Base-by-base conservation (phyloP, 306 rosid species). In the Canavalia gladiata region DNA sequence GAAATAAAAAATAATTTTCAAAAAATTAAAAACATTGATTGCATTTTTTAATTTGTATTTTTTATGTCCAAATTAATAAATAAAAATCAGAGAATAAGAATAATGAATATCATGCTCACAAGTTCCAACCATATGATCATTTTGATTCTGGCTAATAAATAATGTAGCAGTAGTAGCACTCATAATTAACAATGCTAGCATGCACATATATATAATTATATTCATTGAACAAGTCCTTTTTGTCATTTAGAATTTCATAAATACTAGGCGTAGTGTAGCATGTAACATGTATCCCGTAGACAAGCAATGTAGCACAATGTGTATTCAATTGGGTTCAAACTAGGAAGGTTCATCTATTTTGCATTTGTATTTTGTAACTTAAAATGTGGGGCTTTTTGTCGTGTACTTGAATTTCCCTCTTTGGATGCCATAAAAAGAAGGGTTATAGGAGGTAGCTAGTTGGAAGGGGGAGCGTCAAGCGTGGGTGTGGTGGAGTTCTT, bases 391-490 rank as follows among this genome's bases (percentile, higher is more conserved):
- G 62, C 68, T 35, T 79, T 66, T 80, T 46, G 45, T 25, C 10
- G 43, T 12, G 42, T 75, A 68, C 50, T 56, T 76, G 68, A 37
- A 58, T 65, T 81, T 57, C 4, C 2, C n/a, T 81, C 95, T 86
- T 91, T 87, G 91, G 97, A 90, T 91, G 84, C 90, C 89, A 89
- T 85, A 81, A 90, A 85, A 90, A 84, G 85, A 75, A 66, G 57
- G 28, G 77, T 30, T 47, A 71, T 72, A 77, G 77, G 51, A 64
- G 85, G 1, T 2, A 56, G 65, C 50, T 71, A 71, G 18, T 65
- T 74, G 81, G 83, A 85, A 90, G 93, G 94, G 90, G 92, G 90
- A 89, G 94, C 87, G 84, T 83, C 87, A 85, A 89, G 92, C 82
- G 82, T 82, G 84, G 71, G 5, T 87, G 82, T 82, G 67, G 68